Evolutionary conservation across 1,139 yeast species (phyloP).

Genomic region (Hyphopichia wangnamkhiaoensis): DNA sequence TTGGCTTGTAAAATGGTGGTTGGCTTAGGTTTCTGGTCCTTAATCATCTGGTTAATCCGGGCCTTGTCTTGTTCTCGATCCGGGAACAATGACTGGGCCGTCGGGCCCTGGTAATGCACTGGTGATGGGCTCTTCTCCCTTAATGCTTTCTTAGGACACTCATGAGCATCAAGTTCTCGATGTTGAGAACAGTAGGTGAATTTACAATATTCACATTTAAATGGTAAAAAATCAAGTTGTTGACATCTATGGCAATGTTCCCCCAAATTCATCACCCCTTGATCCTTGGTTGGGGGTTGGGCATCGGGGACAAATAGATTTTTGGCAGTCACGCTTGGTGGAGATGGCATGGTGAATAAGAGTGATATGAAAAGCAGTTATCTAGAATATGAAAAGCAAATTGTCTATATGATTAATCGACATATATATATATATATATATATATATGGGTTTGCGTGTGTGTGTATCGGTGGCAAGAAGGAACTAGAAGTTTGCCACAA

Average conservation of each 20-base stretch:
- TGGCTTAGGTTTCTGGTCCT: constrained; percentile 23
- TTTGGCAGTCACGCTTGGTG: constrained; percentile 1
- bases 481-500: no score
- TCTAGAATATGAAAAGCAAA: no score
- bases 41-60: constrained; percentile 41
- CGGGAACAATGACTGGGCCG: constrained; percentile 55
- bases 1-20: constrained; percentile 24
- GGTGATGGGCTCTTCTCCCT: constrained; percentile 8
- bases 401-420: no score
- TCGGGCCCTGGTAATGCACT: constrained; percentile 20
- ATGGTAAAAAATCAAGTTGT: constrained; percentile 70
- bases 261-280: constrained; percentile 67
- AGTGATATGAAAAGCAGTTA: no score
- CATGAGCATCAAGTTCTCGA: constrained; percentile 48
- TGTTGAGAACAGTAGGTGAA: constrained; percentile 61
- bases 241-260: constrained; percentile 65
- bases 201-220: constrained; percentile 58
- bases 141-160: constrained; percentile 34
- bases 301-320: constrained; percentile 2
- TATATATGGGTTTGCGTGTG: no score
- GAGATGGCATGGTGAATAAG: constrained; percentile 25
- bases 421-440: no score
- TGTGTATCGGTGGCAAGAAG: no score
- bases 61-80: constrained; percentile 45
- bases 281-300: constrained; percentile 2